Percentiles rank a stretch among this genome's conserved stretches.
Evolutionary conservation across 2,329 filamentous ascomycete species (phyloP).

Genomic region (Tolypocladium cylindrosporum): DNA sequence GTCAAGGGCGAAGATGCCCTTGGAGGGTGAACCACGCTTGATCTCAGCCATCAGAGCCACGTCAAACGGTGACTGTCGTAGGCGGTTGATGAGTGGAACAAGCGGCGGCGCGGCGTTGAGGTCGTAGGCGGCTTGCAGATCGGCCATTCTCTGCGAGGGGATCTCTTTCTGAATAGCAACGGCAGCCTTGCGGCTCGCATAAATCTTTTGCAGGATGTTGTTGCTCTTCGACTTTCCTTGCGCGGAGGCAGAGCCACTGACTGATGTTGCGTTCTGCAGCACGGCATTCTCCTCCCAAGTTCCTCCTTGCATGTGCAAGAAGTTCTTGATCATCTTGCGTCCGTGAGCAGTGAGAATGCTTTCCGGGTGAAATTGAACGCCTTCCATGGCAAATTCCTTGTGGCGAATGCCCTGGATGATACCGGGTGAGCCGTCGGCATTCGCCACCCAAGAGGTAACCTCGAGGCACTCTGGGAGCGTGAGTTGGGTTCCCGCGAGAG

Average conservation of each 20-base stretch:
- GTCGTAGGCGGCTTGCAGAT: constrained; percentile 80
- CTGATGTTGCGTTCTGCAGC: constrained; percentile 33
- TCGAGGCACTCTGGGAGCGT: constrained; percentile 81
- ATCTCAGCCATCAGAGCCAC: constrained; percentile 96
- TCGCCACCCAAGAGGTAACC: constrained; percentile 79
- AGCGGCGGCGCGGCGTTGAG: constrained; percentile 77
- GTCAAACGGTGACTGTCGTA: constrained; percentile 75
- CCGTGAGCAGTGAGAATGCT: constrained; percentile 91
- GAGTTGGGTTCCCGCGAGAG: constrained; percentile 80
- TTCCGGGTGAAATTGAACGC: constrained; percentile 95
- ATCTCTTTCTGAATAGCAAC: constrained; percentile 76
- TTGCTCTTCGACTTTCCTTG: constrained; percentile 46
- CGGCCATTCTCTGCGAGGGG: constrained; percentile 71
- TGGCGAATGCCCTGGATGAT: constrained; percentile 97
- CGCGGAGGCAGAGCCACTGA: constrained; percentile 14
- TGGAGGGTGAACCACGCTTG: constrained; percentile 91
- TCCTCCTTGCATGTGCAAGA: constrained; percentile 76
- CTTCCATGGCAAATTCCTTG: constrained; percentile 84
- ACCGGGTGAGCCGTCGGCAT: constrained; percentile 65
- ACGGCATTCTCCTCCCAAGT: constrained; percentile 78
- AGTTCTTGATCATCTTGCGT: constrained; percentile 84
- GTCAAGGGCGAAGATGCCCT: constrained; percentile 82
- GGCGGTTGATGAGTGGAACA: constrained; percentile 66
- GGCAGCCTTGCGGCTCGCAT: constrained; percentile 64
- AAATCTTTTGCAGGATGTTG: constrained; percentile 88